These are phyloP conservation scores for Knoxdaviesia capensis DNA, from an alignment of 2,329 filamentous ascomycete species.

Conservation along the genomic window DNA sequence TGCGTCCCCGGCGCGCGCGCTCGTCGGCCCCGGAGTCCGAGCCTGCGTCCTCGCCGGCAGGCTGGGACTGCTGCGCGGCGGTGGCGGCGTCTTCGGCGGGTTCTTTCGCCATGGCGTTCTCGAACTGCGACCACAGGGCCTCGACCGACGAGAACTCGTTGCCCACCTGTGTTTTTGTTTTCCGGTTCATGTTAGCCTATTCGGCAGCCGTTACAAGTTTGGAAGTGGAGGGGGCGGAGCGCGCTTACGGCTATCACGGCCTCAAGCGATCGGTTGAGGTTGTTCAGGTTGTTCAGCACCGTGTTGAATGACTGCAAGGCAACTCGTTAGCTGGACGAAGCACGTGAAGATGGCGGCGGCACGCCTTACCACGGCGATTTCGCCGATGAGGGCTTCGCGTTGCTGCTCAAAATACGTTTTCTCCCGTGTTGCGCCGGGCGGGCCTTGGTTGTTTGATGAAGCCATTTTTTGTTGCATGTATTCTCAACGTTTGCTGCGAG, in stretches of 20 bases:
- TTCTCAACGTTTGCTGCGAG: neutral
- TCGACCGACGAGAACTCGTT: slow-evolving; percentile 97
- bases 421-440: slow-evolving; percentile 9
- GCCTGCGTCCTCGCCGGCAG: slow-evolving; percentile 3
- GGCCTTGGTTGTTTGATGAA: neutral
- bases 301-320: slow-evolving; percentile 53
- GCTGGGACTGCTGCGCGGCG: slow-evolving; percentile 10
- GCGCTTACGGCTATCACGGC: slow-evolving; percentile 65
- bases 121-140: slow-evolving; percentile 91
- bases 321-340: neutral
- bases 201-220: neutral
- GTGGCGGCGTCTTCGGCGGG: no score
- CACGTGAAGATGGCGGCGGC: neutral
- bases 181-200: neutral
- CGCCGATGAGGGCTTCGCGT: slow-evolving; percentile 47
- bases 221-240: neutral
- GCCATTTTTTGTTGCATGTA: neutral
- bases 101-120: slow-evolving; percentile 78
- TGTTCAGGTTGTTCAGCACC: slow-evolving; percentile 89
- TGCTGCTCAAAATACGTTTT: slow-evolving; percentile 60
- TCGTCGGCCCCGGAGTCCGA: slow-evolving; percentile 7
- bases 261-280: slow-evolving; percentile 79
- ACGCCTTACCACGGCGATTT: slow-evolving; percentile 46
- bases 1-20: no score
- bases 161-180: slow-evolving; percentile 43